Conservation (phyloP, 1,284 basidiomycete genomes). For the Earliella scabrosa region DNA sequence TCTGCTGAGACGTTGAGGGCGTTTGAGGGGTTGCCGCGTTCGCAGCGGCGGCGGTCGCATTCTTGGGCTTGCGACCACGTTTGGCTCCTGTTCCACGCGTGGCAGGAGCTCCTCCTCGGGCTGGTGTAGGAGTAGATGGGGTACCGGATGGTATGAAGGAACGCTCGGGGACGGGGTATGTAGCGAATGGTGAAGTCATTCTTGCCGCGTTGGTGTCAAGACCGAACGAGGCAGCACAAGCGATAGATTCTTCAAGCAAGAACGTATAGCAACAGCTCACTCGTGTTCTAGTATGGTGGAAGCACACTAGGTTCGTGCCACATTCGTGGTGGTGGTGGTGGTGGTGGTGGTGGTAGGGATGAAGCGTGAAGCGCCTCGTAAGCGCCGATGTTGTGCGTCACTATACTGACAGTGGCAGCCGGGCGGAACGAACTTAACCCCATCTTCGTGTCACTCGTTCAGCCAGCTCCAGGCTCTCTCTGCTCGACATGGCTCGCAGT, state of each 20-base stretch:
- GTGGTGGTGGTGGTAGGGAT: too few relatives aligned
- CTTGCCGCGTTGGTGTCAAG: background rate
- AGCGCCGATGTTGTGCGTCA: too few relatives aligned
- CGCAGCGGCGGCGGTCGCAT: conserved; percentile 31
- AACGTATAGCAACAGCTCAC: too few relatives aligned
- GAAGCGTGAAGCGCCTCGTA: too few relatives aligned
- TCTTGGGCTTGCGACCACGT: conserved; percentile 62
- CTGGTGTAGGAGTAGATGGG: conserved; percentile 30
- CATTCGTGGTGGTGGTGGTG: too few relatives aligned
- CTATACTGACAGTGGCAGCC: too few relatives aligned
- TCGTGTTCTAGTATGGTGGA: too few relatives aligned
- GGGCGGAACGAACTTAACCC: too few relatives aligned
- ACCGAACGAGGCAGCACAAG: background rate
- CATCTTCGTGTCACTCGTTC: too few relatives aligned
- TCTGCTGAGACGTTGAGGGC: conserved; percentile 20
- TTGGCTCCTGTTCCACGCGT: conserved; percentile 54
- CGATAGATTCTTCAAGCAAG: too few relatives aligned
- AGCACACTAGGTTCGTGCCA: too few relatives aligned
- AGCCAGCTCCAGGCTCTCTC: too few relatives aligned
- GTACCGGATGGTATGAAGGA: conserved; percentile 39
- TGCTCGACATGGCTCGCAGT: conserved; percentile 35
- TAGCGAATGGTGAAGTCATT: conserved; percentile 35
- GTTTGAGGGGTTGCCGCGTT: conserved; percentile 23
- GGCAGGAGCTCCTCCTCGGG: conserved; percentile 31
- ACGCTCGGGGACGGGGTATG: conserved; percentile 33